phyloP scores from a whole-genome alignment of 2,329 filamentous ascomycete genomes.

The Fusarium scirpi region DNA sequence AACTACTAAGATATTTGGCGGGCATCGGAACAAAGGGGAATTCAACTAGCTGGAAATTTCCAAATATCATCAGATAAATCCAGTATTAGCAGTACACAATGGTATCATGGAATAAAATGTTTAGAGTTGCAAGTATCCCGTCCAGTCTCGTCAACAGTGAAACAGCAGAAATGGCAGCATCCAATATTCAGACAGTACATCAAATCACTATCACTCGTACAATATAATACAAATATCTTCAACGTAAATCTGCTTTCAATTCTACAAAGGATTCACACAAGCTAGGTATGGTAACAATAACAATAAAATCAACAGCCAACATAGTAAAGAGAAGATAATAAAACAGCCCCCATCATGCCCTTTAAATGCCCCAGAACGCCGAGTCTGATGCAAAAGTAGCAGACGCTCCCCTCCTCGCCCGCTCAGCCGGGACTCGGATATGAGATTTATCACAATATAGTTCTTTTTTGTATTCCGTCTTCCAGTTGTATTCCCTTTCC shows the following conservation, averaged over 20 bases:
- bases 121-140: background rate
- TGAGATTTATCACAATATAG: slow-evolving; percentile 23
- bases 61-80: slow-evolving; percentile 5
- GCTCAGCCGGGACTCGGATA: slow-evolving; percentile 35
- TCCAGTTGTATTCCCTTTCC: slow-evolving; percentile 16
- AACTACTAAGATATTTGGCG: background rate
- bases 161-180: background rate
- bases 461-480: slow-evolving; percentile 27
- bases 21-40: slow-evolving; percentile 14
- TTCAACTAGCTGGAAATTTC: slow-evolving; percentile 9
- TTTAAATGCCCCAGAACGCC: slow-evolving; percentile 48
- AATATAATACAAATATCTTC: background rate
- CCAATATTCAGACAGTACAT: background rate
- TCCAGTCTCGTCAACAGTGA: background rate
- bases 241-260: slow-evolving; percentile 16
- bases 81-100: background rate
- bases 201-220: background rate
- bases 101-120: slow-evolving; percentile 1
- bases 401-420: slow-evolving; percentile 38
- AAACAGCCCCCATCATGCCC: slow-evolving; percentile 47
- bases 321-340: slow-evolving; percentile 5
- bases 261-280: slow-evolving; percentile 25
- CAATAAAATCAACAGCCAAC: slow-evolving; percentile 19
- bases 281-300: slow-evolving; percentile 30
- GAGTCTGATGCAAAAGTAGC: slow-evolving; percentile 48